Evolutionary conservation across 352 stramenopile genomes (phyloP), one percentile per base, ranked within the genome.

Genomic region (Phytophthora nicotianae): DNA sequence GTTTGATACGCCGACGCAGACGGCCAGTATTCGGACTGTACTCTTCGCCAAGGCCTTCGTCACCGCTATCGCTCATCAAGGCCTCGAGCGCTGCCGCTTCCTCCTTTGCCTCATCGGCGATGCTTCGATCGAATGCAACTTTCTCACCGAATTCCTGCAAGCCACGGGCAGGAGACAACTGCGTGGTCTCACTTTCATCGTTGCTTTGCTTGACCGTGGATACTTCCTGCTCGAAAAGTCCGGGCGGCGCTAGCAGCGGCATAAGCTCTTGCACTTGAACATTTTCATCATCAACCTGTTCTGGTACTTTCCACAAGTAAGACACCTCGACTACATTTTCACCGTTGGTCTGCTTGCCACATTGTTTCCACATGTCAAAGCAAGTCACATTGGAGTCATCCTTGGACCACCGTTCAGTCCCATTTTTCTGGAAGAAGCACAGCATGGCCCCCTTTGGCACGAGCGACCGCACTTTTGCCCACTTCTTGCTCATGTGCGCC

Each of bases 401-500:
- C 16, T 69, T 71, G 4, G 73, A 86, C 80, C 77, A 88, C 16
- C 71, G 72, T 17, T 65, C 51, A 38, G 50, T 35, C 9, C 84
- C 78, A 29, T 68, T 71, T 35, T 79, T 82, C 57, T 88, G 67
- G 45, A 79, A 86, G 20, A 91, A 88, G 21, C 79, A 79, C 17
- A 91, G 50, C 10, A 68, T 59, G 4, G 77, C 42, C 17, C 58
- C 59, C 13, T 68, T 71, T 6, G 69, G 65, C 26, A 77, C 32
- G 11, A 71, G 14, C 2, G 60, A 58, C 17, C 38, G 60, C 13
- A 91, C 79, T 41, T 83, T 75, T 4, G 65, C 45, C 85, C 85
- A 94, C 57, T 92, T 94, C 21, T 79, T 81, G 48, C 66, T 73
- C 85, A 94, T 94, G 62, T 94, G 83, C 14, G 70, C 71, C n/a